A percentile compares a stretch with the other conserved stretches of the same genome.
phyloP scores from a whole-genome alignment of 495 filamentous ascomycete genomes.

The Aspergillus homomorphus region DNA sequence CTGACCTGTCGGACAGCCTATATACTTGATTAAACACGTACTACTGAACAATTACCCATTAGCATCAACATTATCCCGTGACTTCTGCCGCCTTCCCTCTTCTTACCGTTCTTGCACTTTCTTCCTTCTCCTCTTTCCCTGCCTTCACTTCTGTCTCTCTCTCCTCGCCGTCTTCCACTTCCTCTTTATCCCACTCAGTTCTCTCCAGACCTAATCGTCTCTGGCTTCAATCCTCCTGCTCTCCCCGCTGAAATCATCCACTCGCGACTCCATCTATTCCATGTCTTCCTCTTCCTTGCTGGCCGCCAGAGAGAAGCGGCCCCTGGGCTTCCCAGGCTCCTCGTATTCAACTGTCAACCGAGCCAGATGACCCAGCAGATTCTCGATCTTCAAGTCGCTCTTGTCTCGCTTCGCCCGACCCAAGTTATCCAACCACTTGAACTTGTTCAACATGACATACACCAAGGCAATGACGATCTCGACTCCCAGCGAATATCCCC shows the following conservation, averaged over 20 bases:
- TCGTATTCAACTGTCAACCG: conserved; percentile 71
- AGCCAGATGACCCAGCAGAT: conserved; percentile 64
- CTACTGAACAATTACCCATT: neutral
- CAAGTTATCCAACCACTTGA: conserved; percentile 65
- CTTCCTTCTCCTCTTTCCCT: neutral
- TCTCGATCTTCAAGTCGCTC: conserved; percentile 72
- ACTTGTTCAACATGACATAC: conserved; percentile 67
- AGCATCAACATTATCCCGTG: no score
- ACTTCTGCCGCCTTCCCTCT: no score
- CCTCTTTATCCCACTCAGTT: neutral
- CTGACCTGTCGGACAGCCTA: neutral
- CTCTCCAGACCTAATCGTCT: conserved; percentile 1
- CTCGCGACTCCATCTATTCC: conserved; percentile 22
- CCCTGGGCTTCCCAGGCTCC: conserved; percentile 41
- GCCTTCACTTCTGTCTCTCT: conserved; percentile 32
- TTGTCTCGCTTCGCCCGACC: conserved; percentile 66
- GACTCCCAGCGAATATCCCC: conserved; percentile 70
- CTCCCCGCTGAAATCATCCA: neutral
- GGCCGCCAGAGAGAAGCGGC: conserved; percentile 36
- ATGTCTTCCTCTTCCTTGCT: conserved; percentile 45
- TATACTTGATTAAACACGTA: conserved; percentile 2
- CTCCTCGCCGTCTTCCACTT: conserved; percentile 27
- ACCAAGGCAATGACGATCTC: conserved; percentile 73
- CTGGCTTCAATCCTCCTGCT: neutral
- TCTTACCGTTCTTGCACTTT: no score